These are phyloP conservation scores for Cyathus striatus DNA, from an alignment of 768 basidiomycete genomes.

Conservation along the genomic window DNA sequence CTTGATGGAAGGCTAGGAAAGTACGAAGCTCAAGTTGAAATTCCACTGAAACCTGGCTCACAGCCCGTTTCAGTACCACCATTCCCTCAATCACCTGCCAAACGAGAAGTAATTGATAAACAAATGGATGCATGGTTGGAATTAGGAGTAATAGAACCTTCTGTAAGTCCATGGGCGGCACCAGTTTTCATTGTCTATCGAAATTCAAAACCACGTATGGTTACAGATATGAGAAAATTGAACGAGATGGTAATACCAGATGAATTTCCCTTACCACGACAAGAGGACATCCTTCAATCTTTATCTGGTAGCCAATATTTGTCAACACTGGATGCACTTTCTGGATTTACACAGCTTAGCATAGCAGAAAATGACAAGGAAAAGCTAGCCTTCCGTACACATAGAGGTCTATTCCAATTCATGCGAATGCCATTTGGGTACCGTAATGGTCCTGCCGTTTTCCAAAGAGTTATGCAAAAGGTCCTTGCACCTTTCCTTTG, in stretches of 20 bases:
- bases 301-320: background rate
- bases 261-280: too few relatives aligned
- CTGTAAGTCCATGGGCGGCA: slow-evolving; percentile 33
- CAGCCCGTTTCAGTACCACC: too few relatives aligned
- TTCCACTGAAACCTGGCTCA: slow-evolving; percentile 18
- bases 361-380: background rate
- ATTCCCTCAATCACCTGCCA: slow-evolving; percentile 18
- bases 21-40: slow-evolving; percentile 14
- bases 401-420: slow-evolving; percentile 18
- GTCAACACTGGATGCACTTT: background rate
- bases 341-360: background rate
- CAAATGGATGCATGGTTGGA: slow-evolving; percentile 18
- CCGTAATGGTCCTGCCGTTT: slow-evolving; percentile 28
- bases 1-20: slow-evolving; percentile 24
- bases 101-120: too few relatives aligned
- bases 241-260: too few relatives aligned
- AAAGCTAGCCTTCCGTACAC: too few relatives aligned
- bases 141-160: slow-evolving; percentile 32
- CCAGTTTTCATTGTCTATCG: too few relatives aligned
- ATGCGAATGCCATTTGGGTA: slow-evolving; percentile 34
- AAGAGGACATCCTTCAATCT: too few relatives aligned
- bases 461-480: too few relatives aligned
- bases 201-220: too few relatives aligned
- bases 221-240: too few relatives aligned
- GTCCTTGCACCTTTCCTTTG: too few relatives aligned